Percentiles rank a stretch among this genome's conserved stretches.
phyloP scores from a whole-genome alignment of 2,329 filamentous ascomycete species.

The Drechslerella stenobrocha region DNA sequence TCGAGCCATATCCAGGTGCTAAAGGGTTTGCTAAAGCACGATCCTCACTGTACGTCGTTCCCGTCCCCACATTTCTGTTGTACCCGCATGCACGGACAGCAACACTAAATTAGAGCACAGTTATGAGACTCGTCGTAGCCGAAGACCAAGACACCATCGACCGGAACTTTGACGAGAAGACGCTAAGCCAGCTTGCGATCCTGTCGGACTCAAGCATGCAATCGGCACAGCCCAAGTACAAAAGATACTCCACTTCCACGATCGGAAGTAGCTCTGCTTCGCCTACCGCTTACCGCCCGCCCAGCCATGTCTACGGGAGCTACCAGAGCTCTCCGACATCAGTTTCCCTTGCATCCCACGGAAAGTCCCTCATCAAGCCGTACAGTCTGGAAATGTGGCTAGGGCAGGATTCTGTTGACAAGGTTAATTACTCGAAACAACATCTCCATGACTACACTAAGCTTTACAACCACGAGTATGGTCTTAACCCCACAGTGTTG shows the following conservation, averaged over 20 bases:
- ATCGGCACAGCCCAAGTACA: slow-evolving; percentile 38
- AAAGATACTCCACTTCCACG: slow-evolving; percentile 42
- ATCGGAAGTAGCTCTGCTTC: slow-evolving; percentile 44
- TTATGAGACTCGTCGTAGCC: slow-evolving; percentile 47
- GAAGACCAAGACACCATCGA: slow-evolving; percentile 47
- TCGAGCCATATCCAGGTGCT: slow-evolving; percentile 73
- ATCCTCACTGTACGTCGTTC: slow-evolving; percentile 65
- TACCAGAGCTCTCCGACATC: slow-evolving; percentile 41
- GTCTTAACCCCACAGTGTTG: slow-evolving; percentile 41
- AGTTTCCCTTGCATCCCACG: slow-evolving; percentile 19
- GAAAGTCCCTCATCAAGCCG: slow-evolving; percentile 43
- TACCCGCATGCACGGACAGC: slow-evolving; percentile 29
- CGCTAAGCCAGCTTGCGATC: slow-evolving; percentile 43
- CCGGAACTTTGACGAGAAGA: slow-evolving; percentile 47
- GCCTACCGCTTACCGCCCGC: slow-evolving; percentile 32
- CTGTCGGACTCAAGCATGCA: slow-evolving; percentile 37
- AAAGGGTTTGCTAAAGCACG: slow-evolving; percentile 67
- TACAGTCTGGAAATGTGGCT: slow-evolving; percentile 51
- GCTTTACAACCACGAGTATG: slow-evolving; percentile 49
- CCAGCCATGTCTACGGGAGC: slow-evolving; percentile 38
- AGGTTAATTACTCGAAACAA: slow-evolving; percentile 41
- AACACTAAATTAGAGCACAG: slow-evolving; percentile 39
- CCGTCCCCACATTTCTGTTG: slow-evolving; percentile 3
- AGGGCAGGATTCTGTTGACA: slow-evolving; percentile 44
- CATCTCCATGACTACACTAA: slow-evolving; percentile 52